Evolutionary conservation across 345 rosid genomes (phyloP).

Genomic region (Psidium friedrichsthalianum): DNA sequence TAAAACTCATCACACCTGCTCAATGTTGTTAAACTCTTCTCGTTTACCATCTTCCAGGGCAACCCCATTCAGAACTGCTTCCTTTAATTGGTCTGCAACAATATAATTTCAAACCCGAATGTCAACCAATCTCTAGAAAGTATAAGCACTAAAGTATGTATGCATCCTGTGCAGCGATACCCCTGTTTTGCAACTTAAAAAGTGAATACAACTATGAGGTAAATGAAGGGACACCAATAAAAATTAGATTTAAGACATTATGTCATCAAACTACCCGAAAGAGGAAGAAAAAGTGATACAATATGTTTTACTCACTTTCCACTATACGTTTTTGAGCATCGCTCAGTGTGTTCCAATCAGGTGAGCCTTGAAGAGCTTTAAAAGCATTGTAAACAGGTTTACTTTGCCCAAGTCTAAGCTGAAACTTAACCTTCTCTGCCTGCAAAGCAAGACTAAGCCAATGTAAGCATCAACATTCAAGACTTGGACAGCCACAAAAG

Average conservation of each 20-base stretch:
- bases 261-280: not conserved
- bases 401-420: conserved; percentile 70
- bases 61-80: conserved; percentile 86
- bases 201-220: not conserved
- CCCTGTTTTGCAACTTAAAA: not conserved
- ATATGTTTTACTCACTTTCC: conserved; percentile 34
- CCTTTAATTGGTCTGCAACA: conserved; percentile 56
- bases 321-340: conserved; percentile 69
- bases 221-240: not conserved
- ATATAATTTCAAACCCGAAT: not conserved
- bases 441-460: conserved; percentile 10
- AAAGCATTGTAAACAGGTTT: conserved; percentile 69
- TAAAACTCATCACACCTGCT: conserved; percentile 44
- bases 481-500: not conserved
- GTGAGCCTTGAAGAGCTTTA: conserved; percentile 56
- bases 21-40: conserved; percentile 75
- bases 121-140: not conserved
- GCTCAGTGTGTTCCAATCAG: conserved; percentile 48
- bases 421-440: conserved; percentile 74
- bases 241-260: not conserved
- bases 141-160: not conserved
- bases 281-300: not conserved
- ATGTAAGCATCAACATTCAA: not conserved
- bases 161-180: not conserved
- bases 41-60: conserved; percentile 81